Percentiles rank a stretch among this genome's conserved stretches.
Evolutionary conservation across 306 rosid genomes (phyloP).

Genomic region (Lablab purpureus): DNA sequence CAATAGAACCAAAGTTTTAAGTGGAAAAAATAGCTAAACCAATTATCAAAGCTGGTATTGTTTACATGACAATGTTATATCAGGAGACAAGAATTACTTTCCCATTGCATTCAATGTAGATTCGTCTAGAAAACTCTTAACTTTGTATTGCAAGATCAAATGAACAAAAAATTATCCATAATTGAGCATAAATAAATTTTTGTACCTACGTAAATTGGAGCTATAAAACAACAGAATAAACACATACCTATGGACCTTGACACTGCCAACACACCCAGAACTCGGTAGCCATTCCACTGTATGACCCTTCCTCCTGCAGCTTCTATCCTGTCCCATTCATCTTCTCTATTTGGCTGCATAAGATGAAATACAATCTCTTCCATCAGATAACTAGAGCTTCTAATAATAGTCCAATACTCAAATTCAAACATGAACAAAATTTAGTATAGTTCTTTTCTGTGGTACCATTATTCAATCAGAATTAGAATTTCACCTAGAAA

Average conservation of each 20-base stretch:
- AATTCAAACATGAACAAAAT: conserved; percentile 8
- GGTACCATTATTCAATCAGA: background rate
- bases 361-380: conserved; percentile 22
- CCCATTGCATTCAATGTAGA: background rate
- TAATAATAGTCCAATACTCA: conserved; percentile 4
- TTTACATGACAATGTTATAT: no score
- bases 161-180: background rate
- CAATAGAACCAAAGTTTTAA: background rate
- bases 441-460: background rate
- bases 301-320: conserved; percentile 83
- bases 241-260: conserved; percentile 83
- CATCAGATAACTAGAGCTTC: conserved; percentile 40
- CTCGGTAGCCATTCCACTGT: conserved; percentile 82
- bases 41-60: background rate
- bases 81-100: background rate
- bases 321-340: conserved; percentile 77
- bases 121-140: background rate
- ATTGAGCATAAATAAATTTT: background rate
- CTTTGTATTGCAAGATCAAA: background rate
- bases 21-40: background rate
- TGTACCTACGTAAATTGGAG: background rate
- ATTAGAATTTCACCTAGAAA: background rate
- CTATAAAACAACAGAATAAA: conserved; percentile 19
- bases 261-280: conserved; percentile 85
- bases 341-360: conserved; percentile 79